Evolutionary conservation across 805 yeast genomes (phyloP), one percentile per base, ranked within the genome.

Genomic region (Cyberlindnera petersonii): DNA sequence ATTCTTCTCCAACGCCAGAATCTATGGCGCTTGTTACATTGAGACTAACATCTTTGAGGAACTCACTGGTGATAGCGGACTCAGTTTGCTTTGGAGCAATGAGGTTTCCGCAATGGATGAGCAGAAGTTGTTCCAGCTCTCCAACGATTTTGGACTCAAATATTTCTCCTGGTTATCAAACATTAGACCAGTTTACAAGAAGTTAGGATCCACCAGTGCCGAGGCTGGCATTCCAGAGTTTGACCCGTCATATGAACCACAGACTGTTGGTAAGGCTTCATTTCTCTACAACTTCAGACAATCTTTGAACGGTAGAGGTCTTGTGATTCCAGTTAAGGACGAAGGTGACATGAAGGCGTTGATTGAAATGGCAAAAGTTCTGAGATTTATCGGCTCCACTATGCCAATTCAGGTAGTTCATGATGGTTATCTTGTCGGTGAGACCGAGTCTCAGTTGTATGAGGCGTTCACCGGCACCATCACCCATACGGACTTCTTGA

Each of bases 311-410:
- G 79, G 78, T 4, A 59, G 58, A 42, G 86, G 86, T 8, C 69
- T 77, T 14, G 82, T 75, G 3, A 54, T 79, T 8, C 70, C 81
- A 3, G 70, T 73, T 1, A 48, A 68, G 16, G 69, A 75, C 38
- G 53, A 54, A 6, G 64, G 69, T 35, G 63, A 45, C 21, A 21
- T 65, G 10, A 61, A 65, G 14, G 78, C 75, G 39, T 48, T 74
- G 26, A 56, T 67, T 15, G 71, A 68, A 40, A 31, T 66, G 18
- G 60, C 84, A 22, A 68, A 72, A 5, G 61, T 75, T 31, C 46
- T 69, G 26, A 52, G 73, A 28, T 53, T 56, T 20, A 40, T 61
- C 10, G 55, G 55, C 8, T 65, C 63, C 44, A 32, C 38, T 5
- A 48, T 63, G 18, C 74, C 74, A 6, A 60, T 69, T 24, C 69